Evolutionary conservation across 805 yeast genomes (phyloP), one percentile per base, ranked within the genome.

Genomic region (Candida sonorensis): DNA sequence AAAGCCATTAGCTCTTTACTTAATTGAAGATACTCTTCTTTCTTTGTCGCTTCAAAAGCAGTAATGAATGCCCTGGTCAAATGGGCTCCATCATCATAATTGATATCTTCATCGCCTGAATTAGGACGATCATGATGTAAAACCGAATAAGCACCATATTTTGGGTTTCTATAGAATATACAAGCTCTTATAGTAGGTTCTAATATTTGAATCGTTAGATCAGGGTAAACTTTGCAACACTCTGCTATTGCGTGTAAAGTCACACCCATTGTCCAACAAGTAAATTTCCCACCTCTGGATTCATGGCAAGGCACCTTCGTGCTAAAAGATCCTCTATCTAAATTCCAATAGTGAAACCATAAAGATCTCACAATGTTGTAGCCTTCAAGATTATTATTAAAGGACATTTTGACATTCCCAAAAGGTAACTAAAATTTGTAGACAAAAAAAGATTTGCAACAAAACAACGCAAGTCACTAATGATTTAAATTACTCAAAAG

Each of bases 71-170:
- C 80, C 46, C 75, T 64, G 14, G 80, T 80, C n/a, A 78, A 75
- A 49, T 80, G 87, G 2, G 86, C 87, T 46, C 77, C 81, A 50
- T 80, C 87, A 48, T 80, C 86, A 42, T 75, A 74, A 53, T 80
- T 79, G 33, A 79, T 73, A 48, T 80, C 86, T 31, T 59, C 59
- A 51, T 78, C 79, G 28, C 70, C 77, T 15, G 50, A 45, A 38
- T 60, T 58, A 48, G 75, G 74, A 28, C 69, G 68, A 32, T 62
- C 62, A 49, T 75, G 68, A 44, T 72, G 75, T 8, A 77, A 71
- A 4, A 85, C 85, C 29, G 80, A 71, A 55, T 67, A 80, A 2
- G 79, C 84, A 33, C 69, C 69, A 29, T 59, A 45, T 40, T 64
- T 57, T 8, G 63, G 60, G 42, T 74, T 70, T 52, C 71, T 67